These are phyloP conservation scores for Metarhizium rileyi DNA, from an alignment of 2,329 filamentous ascomycete species.

Conservation along the genomic window DNA sequence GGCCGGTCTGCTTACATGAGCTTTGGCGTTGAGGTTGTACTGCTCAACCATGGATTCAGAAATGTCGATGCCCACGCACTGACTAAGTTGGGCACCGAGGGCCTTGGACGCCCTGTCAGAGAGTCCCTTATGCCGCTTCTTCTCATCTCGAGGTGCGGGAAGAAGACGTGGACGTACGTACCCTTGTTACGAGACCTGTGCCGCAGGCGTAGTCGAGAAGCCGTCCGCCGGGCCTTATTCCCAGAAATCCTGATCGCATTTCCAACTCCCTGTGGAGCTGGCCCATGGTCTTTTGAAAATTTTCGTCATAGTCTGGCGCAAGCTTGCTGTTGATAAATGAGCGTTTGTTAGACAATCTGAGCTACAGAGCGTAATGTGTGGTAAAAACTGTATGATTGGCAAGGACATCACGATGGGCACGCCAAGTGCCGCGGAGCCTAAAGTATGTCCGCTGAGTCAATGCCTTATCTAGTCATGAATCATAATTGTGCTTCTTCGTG, in stretches of 20 bases:
- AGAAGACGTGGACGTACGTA: slow-evolving; percentile 23
- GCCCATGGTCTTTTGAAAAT: slow-evolving; percentile 42
- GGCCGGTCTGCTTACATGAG: slow-evolving; percentile 32
- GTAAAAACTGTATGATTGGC: too few species aligned
- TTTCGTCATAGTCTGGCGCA: slow-evolving; percentile 33
- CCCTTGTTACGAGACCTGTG: slow-evolving; percentile 55
- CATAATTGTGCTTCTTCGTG: too few species aligned
- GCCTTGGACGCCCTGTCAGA: slow-evolving; percentile 9
- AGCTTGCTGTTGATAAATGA: slow-evolving; percentile 15
- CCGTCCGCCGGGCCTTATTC: slow-evolving; percentile 37
- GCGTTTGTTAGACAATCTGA: not conserved
- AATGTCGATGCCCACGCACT: slow-evolving; percentile 59
- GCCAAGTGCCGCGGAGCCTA: not conserved
- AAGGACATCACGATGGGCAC: not conserved
- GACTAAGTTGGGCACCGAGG: slow-evolving; percentile 26
- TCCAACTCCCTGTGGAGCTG: slow-evolving; percentile 46
- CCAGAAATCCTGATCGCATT: slow-evolving; percentile 49
- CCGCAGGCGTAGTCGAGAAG: slow-evolving; percentile 72
- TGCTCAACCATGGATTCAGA: slow-evolving; percentile 59
- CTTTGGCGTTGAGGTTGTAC: slow-evolving; percentile 53
- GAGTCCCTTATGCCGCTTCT: too few species aligned
- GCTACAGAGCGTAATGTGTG: not conserved
- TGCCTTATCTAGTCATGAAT: too few species aligned
- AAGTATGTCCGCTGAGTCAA: too few species aligned
- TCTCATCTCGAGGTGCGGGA: not conserved